Conservation (phyloP, 805 yeast genomes). For the Spencermartinsiella europaea region DNA sequence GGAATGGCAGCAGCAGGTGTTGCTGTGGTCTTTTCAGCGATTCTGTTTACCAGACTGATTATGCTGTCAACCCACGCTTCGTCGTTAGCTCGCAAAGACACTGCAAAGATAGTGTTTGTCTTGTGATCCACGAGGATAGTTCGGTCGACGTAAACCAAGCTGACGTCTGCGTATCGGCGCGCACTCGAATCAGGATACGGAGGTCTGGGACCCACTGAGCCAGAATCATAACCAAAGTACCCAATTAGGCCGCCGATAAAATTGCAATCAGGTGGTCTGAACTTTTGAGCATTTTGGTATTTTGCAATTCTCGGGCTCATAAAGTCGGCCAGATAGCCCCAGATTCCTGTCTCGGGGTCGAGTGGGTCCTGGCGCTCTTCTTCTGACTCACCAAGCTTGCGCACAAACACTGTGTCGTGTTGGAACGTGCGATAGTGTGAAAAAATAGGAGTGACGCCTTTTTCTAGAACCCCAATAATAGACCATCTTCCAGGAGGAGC, state of each 20-base stretch:
- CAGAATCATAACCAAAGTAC: constrained; percentile 74
- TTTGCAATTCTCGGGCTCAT: constrained; percentile 36
- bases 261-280: constrained; percentile 26
- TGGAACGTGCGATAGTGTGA: constrained; percentile 19
- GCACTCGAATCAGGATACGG: constrained; percentile 20
- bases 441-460: constrained; percentile 15
- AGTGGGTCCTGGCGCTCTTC: neutral
- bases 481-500: constrained; percentile 85
- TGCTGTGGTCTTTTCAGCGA: constrained; percentile 19
- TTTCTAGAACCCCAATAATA: constrained; percentile 56
- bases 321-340: constrained; percentile 47
- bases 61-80: constrained; percentile 18
- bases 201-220: constrained; percentile 29
- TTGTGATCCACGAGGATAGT: constrained; percentile 51
- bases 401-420: constrained; percentile 13
- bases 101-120: constrained; percentile 42
- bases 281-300: constrained; percentile 26
- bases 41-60: neutral
- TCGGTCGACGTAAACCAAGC: constrained; percentile 65
- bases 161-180: constrained; percentile 52
- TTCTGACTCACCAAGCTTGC: constrained; percentile 2
- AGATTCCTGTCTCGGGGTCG: constrained; percentile 30
- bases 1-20: constrained; percentile 12
- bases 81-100: constrained; percentile 46
- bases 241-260: constrained; percentile 94